Evolutionary conservation across 352 stramenopile species (phyloP), one percentile per base, ranked within the genome.

Genomic region (Saprolegnia parasitica): DNA sequence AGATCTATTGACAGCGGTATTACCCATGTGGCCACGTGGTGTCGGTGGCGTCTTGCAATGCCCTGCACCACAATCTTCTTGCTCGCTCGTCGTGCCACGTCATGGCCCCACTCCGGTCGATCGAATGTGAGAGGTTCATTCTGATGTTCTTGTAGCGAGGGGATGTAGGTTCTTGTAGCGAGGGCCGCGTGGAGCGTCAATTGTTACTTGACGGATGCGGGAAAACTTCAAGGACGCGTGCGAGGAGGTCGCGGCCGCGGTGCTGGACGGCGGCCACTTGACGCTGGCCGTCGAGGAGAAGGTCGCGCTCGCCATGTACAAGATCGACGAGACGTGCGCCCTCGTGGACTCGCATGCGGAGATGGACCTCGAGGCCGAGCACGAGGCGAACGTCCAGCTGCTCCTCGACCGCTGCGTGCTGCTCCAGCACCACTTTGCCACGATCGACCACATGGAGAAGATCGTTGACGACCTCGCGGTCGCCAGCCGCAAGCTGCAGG

Each of bases 221-320:
- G 63, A 70, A 24, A 70, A 70, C 63, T 62, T 70, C 29, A 70
- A 62, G 50, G 63, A 52, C 2, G 42, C 39, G n/a, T 58, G 46
- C 39, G 47, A 58, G 26, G 46, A 70, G 29, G 45, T 46, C 40
- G 63, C 63, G 24, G 35, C 21, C 11, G 18, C 40, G 23, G 5
- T 70, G 16, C 50, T 70, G 23, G 63, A 70, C 45, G 18, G 54
- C 13, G 55, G 55, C 39, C 45, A 70, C 39, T 37, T 70, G 49
- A 70, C 63, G 5, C 63, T 61, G 50, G 49, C 63, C 5, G 20
- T 70, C 32, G 63, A 70, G 37, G 63, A 70, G 42, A 52, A 52
- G 21, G 29, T 70, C 8, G 63, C 63, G 15, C 63, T 70, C n/a
- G 63, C 63, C n/a, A 70, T 70, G 63, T 70, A 70, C 63, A 70